phyloP scores from a whole-genome alignment of 345 rosid genomes.

The Iberis pinnata region DNA sequence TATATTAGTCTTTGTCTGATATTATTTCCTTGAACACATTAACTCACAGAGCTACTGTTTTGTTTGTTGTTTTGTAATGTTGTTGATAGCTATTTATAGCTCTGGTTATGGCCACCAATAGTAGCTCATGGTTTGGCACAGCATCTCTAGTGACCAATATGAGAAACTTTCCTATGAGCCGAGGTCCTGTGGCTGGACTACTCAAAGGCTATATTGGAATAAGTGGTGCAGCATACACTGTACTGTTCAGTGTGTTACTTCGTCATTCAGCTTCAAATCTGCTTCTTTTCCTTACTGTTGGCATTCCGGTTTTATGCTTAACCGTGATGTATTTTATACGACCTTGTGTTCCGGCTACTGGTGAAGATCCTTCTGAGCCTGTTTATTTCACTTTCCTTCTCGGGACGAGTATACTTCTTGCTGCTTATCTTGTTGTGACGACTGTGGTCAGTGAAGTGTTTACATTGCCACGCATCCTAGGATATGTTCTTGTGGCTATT shows the following conservation, averaged over 20 bases:
- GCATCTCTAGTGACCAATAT: constrained; percentile 75
- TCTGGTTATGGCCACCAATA: constrained; percentile 59
- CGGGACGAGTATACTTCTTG: constrained; percentile 56
- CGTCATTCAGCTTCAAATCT: constrained; percentile 52
- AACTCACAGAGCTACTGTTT: neutral
- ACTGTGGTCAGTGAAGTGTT: constrained; percentile 44
- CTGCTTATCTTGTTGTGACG: constrained; percentile 52
- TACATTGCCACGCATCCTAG: constrained; percentile 35
- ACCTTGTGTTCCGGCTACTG: constrained; percentile 75
- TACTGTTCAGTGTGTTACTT: constrained; percentile 54
- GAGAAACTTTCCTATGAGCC: constrained; percentile 67
- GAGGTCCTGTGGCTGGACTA: constrained; percentile 68
- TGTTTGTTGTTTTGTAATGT: neutral
- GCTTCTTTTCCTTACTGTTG: constrained; percentile 57
- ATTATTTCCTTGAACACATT: too few species aligned
- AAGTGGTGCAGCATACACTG: constrained; percentile 73
- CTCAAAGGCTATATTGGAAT: constrained; percentile 81
- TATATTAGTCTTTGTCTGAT: neutral
- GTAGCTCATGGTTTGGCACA: constrained; percentile 75
- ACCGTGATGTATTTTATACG: constrained; percentile 66
- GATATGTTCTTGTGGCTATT: constrained; percentile 47
- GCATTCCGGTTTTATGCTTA: constrained; percentile 66
- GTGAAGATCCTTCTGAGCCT: constrained; percentile 79
- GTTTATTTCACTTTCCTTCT: constrained; percentile 65
- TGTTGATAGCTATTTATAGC: constrained; percentile 68